Conservation (phyloP, 2,329 filamentous ascomycete species). For the Didymella sp. region DNA sequence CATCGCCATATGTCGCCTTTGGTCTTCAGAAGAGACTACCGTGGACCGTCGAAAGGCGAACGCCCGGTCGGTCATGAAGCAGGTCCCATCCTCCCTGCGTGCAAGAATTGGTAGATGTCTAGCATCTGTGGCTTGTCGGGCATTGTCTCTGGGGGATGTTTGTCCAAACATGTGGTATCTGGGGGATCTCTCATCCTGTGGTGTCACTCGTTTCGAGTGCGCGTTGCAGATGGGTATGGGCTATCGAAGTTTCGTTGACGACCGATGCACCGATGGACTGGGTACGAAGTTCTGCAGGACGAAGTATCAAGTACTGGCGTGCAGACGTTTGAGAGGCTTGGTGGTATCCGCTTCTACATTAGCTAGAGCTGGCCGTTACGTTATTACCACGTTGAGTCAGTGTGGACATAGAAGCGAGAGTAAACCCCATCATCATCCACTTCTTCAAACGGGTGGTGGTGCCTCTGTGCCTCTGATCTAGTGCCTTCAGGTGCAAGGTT, state of each 20-base stretch:
- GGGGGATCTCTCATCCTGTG: slow-evolving; percentile 20
- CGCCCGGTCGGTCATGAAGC: slow-evolving; percentile 17
- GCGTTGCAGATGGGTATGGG: slow-evolving; percentile 16
- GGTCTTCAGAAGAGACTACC: neutral
- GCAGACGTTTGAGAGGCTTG: slow-evolving; percentile 1
- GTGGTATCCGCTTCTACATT: slow-evolving; percentile 46
- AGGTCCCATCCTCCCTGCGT: slow-evolving; percentile 27
- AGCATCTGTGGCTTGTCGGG: slow-evolving; percentile 6
- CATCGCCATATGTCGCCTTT: slow-evolving; percentile 8
- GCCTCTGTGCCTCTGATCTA: slow-evolving; percentile 36
- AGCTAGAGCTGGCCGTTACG: slow-evolving; percentile 53
- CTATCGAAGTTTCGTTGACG: slow-evolving; percentile 5
- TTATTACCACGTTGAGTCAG: slow-evolving; percentile 48
- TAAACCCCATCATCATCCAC: slow-evolving; percentile 32
- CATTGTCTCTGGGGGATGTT: slow-evolving; percentile 8
- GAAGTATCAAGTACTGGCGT: neutral
- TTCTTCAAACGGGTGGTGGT: slow-evolving; percentile 37
- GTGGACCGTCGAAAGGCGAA: neutral
- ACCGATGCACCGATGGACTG: neutral
- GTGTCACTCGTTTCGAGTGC: slow-evolving; percentile 8
- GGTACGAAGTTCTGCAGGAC: neutral
- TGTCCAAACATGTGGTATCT: slow-evolving; percentile 13
- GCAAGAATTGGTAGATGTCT: slow-evolving; percentile 20
- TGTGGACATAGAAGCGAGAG: slow-evolving; percentile 55
- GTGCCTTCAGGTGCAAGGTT: slow-evolving; percentile 34